phyloP scores from a whole-genome alignment of 2,329 filamentous ascomycete species.

The Colletotrichum zoysiae region DNA sequence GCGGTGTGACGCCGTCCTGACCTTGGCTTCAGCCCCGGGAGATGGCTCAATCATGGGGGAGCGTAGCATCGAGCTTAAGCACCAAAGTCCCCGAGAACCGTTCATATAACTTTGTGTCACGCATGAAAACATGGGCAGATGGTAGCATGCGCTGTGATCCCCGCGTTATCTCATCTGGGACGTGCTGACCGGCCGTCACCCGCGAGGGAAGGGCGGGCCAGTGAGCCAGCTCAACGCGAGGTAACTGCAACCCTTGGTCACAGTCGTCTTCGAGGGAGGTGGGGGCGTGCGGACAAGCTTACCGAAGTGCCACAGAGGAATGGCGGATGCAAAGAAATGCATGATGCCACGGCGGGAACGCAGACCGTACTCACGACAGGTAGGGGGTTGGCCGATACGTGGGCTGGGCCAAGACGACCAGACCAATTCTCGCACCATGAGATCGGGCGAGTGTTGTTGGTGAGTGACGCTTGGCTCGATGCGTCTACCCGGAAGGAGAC shows the following conservation, averaged over 20 bases:
- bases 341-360: conserved; percentile 13
- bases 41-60: conserved; percentile 7
- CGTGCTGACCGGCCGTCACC: not conserved
- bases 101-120: conserved; percentile 25
- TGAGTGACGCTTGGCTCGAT: conserved; percentile 36
- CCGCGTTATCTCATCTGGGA: conserved; percentile 19
- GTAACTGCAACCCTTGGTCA: conserved; percentile 17
- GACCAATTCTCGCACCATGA: conserved; percentile 24
- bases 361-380: not conserved
- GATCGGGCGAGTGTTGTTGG: conserved; percentile 24
- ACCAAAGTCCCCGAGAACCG: not conserved
- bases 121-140: conserved; percentile 14
- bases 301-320: conserved; percentile 24
- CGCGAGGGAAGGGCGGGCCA: conserved; percentile 11
- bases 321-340: conserved; percentile 4
- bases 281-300: conserved; percentile 16
- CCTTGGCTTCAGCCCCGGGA: not conserved
- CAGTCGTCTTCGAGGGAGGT: conserved; percentile 23
- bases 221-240: conserved; percentile 5
- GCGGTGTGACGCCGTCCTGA: not conserved
- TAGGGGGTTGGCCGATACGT: not conserved
- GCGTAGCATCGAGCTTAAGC: conserved; percentile 5
- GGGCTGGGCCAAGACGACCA: conserved; percentile 25
- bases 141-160: conserved; percentile 19
- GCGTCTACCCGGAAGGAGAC: conserved; percentile 34